A percentile compares a stretch with the other conserved stretches of the same genome.
Evolutionary conservation across 306 rosid species (phyloP).

Genomic region (Cucumis sativus): Cucumber_9930_V3 NC_026659.2:2566501-2567000

Average conservation of each 20-base stretch:
- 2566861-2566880: too few relatives aligned
- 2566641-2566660: not conserved
- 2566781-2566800: not conserved
- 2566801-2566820: too few relatives aligned
- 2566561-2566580: too few relatives aligned
- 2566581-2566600: not conserved
- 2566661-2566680: not conserved
- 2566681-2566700: not conserved
- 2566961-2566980: too few relatives aligned
- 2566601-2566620: not conserved
- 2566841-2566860: too few relatives aligned
- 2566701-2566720: not conserved
- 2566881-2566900: too few relatives aligned
- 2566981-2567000: too few relatives aligned
- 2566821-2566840: too few relatives aligned
- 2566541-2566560: conserved; percentile 3
- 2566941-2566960: too few relatives aligned
- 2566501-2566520: not conserved
- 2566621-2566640: not conserved
- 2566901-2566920: too few relatives aligned
- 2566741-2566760: not conserved
- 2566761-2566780: not conserved
- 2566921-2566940: too few relatives aligned
- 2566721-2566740: conserved; percentile 7
- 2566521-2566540: conserved; percentile 9